phyloP scores from a whole-genome alignment of 2,329 filamentous ascomycete genomes.

The Penicillium sp. region DNA sequence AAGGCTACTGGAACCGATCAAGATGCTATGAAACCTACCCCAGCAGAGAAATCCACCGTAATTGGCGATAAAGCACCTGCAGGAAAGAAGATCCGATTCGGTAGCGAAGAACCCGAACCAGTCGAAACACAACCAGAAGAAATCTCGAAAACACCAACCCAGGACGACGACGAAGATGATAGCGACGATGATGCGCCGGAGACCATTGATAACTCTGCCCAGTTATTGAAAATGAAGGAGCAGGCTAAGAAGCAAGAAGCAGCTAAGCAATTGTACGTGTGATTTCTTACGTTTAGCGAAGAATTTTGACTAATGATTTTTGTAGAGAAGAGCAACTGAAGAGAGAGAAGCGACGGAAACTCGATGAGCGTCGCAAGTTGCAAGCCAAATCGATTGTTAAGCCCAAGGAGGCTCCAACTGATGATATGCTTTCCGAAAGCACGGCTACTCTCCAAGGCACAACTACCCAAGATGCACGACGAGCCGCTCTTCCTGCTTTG shows the following conservation, averaged over 20 bases:
- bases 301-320: constrained; percentile 22
- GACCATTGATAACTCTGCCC: constrained; percentile 42
- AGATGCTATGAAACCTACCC: constrained; percentile 11
- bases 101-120: constrained; percentile 42
- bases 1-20: constrained; percentile 21
- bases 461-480: constrained; percentile 37
- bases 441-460: constrained; percentile 43
- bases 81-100: constrained; percentile 38
- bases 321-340: constrained; percentile 41
- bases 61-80: constrained; percentile 19
- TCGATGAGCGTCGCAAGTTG: constrained; percentile 41
- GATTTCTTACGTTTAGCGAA: background rate
- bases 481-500: constrained; percentile 48
- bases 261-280: constrained; percentile 39
- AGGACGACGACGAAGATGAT: constrained; percentile 31
- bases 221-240: constrained; percentile 40
- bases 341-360: constrained; percentile 42
- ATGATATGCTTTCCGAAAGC: constrained; percentile 44
- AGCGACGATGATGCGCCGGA: constrained; percentile 46
- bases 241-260: constrained; percentile 42
- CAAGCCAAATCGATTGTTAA: constrained; percentile 39
- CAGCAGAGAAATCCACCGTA: constrained; percentile 9
- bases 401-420: constrained; percentile 28
- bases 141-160: constrained; percentile 18
- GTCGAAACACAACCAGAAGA: constrained; percentile 22